These are phyloP conservation scores for Leccinum fuscescens DNA, from an alignment of 1,284 basidiomycete species.

Conservation along the genomic window DNA sequence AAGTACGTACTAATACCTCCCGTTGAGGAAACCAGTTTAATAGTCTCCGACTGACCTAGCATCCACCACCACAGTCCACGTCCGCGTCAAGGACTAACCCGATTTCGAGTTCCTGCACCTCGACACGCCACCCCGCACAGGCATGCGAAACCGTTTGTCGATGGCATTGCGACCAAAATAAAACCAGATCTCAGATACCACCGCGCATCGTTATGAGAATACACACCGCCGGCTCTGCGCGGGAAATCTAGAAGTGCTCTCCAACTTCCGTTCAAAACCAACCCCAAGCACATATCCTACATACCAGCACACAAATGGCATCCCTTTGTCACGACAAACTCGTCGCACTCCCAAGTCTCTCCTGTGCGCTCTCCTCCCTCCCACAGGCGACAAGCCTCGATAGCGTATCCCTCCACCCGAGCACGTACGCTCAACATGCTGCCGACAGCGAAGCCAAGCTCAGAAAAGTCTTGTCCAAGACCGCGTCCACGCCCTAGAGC, in stretches of 20 bases:
- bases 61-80: constrained; percentile 15
- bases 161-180: constrained; percentile 16
- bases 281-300: background rate
- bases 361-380: constrained; percentile 60
- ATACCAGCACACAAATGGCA: constrained; percentile 9
- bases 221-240: constrained; percentile 1
- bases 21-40: background rate
- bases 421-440: constrained; percentile 63
- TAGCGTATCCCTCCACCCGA: constrained; percentile 60
- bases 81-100: constrained; percentile 13
- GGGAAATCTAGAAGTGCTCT: constrained; percentile 19
- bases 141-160: constrained; percentile 5
- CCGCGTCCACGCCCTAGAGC: constrained; percentile 36
- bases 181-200: constrained; percentile 23
- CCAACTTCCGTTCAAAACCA: background rate
- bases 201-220: constrained; percentile 29
- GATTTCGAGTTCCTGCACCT: constrained; percentile 20
- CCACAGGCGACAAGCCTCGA: constrained; percentile 68
- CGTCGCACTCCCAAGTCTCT: constrained; percentile 67
- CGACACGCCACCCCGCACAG: constrained; percentile 2
- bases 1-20: constrained; percentile 12
- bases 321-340: constrained; percentile 45
- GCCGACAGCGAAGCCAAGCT: constrained; percentile 73
- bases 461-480: constrained; percentile 50
- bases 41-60: no score